These are phyloP conservation scores for Glaciozyma martinii DNA, from an alignment of 768 basidiomycete species.

Conservation along the genomic window DNA sequence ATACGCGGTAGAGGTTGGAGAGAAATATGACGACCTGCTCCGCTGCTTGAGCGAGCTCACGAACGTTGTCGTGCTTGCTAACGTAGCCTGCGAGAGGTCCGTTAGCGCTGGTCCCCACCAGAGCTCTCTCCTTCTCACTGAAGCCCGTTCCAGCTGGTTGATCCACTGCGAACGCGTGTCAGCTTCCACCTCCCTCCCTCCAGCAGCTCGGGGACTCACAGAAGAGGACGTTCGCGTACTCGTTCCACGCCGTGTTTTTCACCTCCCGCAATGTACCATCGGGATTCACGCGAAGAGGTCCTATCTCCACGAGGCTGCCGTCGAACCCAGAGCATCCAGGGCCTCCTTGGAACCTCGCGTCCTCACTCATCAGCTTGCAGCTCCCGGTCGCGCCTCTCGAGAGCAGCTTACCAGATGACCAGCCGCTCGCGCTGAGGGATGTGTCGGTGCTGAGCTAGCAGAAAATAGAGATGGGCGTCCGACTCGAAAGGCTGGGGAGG, in stretches of 20 bases:
- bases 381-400: not conserved
- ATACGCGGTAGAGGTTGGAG: constrained; percentile 75
- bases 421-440: constrained; percentile 77
- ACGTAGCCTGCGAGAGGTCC: constrained; percentile 63
- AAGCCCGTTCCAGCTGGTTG: constrained; percentile 45
- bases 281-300: constrained; percentile 23
- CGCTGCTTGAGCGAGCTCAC: constrained; percentile 69
- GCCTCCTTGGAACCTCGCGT: constrained; percentile 47
- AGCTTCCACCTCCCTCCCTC: not conserved
- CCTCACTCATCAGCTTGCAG: constrained; percentile 13
- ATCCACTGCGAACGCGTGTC: not conserved
- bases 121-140: constrained; percentile 72
- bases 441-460: constrained; percentile 76
- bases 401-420: constrained; percentile 61
- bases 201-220: constrained; percentile 49
- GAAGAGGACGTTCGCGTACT: constrained; percentile 82
- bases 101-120: not conserved
- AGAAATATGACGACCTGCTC: constrained; percentile 74
- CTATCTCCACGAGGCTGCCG: constrained; percentile 43
- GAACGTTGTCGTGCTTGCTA: constrained; percentile 73
- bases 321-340: constrained; percentile 97
- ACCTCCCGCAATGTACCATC: constrained; percentile 22
- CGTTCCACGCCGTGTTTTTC: constrained; percentile 32
- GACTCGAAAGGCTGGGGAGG: constrained; percentile 43
- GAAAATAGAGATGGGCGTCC: constrained; percentile 74